A percentile compares a stretch with the other conserved stretches of the same genome.
Evolutionary conservation across 345 rosid species (phyloP).

Genomic region (Arabis alpina): DNA sequence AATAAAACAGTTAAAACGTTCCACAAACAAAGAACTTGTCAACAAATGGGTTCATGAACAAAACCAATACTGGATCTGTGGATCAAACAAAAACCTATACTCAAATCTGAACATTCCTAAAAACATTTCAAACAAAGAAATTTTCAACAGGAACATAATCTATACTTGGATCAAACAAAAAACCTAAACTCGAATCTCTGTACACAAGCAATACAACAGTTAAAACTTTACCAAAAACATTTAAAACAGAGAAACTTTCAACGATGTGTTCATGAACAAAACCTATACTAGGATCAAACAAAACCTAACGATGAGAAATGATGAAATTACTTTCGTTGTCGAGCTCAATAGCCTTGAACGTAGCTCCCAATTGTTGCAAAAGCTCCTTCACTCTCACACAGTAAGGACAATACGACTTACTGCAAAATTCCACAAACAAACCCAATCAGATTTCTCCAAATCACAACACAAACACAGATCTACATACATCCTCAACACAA

Average conservation of each 20-base stretch:
- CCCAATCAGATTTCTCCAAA: neutral
- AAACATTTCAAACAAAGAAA: too few species aligned
- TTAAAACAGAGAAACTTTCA: neutral
- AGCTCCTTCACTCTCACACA: slow-evolving; percentile 71
- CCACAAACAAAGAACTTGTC: too few species aligned
- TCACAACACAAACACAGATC: slow-evolving; percentile 12
- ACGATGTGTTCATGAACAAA: neutral
- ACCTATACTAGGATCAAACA: neutral
- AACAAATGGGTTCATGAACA: too few species aligned
- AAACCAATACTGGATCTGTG: neutral
- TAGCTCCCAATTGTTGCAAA: slow-evolving; percentile 57
- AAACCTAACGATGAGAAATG: neutral
- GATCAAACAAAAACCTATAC: neutral
- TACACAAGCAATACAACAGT: too few species aligned
- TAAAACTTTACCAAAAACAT: too few species aligned
- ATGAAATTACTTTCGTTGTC: slow-evolving; percentile 59
- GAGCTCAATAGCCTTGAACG: slow-evolving; percentile 60
- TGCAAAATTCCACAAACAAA: slow-evolving; percentile 35
- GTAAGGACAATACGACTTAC: slow-evolving; percentile 73
- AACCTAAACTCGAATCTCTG: too few species aligned
- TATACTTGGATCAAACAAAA: neutral
- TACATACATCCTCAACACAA: slow-evolving; percentile 26
- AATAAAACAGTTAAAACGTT: too few species aligned
- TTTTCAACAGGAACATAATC: too few species aligned
- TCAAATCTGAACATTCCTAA: too few species aligned